Evolutionary conservation across 345 rosid species (phyloP).

Genomic region (Brassica incana): DNA sequence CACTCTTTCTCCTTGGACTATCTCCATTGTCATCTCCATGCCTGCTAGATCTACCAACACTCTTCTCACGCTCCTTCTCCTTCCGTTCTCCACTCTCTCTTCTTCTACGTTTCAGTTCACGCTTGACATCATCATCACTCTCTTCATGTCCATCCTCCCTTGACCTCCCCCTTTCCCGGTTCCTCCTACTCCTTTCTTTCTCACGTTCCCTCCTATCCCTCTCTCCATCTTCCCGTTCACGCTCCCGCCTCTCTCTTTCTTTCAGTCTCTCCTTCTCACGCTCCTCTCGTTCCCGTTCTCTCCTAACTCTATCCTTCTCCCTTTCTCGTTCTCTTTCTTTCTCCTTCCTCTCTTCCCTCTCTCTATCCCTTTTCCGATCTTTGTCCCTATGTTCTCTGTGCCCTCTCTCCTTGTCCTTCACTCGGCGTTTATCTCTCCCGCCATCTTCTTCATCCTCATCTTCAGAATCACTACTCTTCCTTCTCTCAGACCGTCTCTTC

Average conservation of each 20-base stretch:
- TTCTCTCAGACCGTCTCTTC: slow-evolving; percentile 49
- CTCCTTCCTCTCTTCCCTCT: slow-evolving; percentile 38
- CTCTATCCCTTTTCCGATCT: slow-evolving; percentile 37
- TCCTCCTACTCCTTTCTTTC: slow-evolving; percentile 57
- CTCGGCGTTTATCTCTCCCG: slow-evolving; percentile 46
- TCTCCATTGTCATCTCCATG: slow-evolving; percentile 56
- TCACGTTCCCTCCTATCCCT: slow-evolving; percentile 47
- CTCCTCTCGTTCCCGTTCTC: slow-evolving; percentile 38
- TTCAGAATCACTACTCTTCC: slow-evolving; percentile 53
- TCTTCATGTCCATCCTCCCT: slow-evolving; percentile 57
- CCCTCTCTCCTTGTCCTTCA: slow-evolving; percentile 41
- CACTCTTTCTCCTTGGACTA: slow-evolving; percentile 55
- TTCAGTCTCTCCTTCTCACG: slow-evolving; percentile 39
- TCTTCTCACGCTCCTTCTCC: slow-evolving; percentile 64
- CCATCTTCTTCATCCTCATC: slow-evolving; percentile 45
- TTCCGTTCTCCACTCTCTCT: slow-evolving; percentile 58
- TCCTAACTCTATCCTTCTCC: slow-evolving; percentile 42
- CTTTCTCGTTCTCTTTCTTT: slow-evolving; percentile 34
- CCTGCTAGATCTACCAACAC: slow-evolving; percentile 56
- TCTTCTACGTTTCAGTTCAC: slow-evolving; percentile 57
- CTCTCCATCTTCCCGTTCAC: slow-evolving; percentile 35
- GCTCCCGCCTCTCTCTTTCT: slow-evolving; percentile 44
- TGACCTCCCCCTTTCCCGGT: slow-evolving; percentile 61
- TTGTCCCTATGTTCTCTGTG: slow-evolving; percentile 40
- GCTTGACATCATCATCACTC: slow-evolving; percentile 54